Conservation (phyloP, 2,329 filamentous ascomycete species). For the Trichophyton benhamiae region DNA sequence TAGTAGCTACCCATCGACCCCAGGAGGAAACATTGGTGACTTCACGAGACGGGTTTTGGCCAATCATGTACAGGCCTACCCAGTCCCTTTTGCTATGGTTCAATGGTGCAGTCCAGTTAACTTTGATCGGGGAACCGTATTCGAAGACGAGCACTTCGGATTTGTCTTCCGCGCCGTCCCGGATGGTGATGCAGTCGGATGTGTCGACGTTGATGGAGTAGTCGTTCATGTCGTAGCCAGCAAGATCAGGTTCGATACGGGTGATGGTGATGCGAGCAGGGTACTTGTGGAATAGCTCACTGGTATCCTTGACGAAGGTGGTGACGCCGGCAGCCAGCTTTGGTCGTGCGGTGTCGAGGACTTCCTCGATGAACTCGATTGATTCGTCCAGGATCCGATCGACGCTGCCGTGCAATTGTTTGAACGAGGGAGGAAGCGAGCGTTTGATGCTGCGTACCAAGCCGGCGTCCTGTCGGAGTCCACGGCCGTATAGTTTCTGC, state of each 20-base stretch:
- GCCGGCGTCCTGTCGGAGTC: conserved; percentile 73
- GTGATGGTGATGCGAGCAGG: conserved; percentile 76
- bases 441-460: conserved; percentile 83
- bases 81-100: conserved; percentile 87
- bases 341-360: conserved; percentile 72
- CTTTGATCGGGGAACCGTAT: conserved; percentile 79
- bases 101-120: conserved; percentile 78
- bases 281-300: conserved; percentile 76
- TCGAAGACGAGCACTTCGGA: conserved; percentile 69
- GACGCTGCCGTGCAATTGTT: conserved; percentile 71
- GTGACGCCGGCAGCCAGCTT: conserved; percentile 78
- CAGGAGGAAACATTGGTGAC: conserved; percentile 72
- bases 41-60: conserved; percentile 79
- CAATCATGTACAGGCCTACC: conserved; percentile 93
- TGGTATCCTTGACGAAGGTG: conserved; percentile 77
- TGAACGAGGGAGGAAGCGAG: conserved; percentile 70
- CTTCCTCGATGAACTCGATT: conserved; percentile 78
- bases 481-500: conserved; percentile 88
- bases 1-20: conserved; percentile 79
- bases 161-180: conserved; percentile 42
- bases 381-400: conserved; percentile 79
- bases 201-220: conserved; percentile 69
- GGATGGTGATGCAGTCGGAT: conserved; percentile 35
- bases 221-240: conserved; percentile 63
- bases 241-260: conserved; percentile 63